These are phyloP conservation scores for Rhizopus microsporus DNA, from an alignment of 371 early-diverging fungal species.

Conservation along the genomic window DNA sequence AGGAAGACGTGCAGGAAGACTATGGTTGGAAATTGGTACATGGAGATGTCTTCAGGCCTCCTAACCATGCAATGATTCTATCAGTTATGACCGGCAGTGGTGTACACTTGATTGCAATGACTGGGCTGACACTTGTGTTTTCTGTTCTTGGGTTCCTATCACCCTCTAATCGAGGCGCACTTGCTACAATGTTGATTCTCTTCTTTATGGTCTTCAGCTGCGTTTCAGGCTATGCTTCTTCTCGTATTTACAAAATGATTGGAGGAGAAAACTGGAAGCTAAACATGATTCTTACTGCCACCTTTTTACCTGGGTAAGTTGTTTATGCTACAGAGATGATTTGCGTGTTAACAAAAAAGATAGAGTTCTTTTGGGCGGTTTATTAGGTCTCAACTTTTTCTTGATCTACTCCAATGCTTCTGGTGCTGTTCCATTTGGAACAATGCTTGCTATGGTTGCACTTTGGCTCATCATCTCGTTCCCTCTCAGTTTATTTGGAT, in stretches of 20 bases:
- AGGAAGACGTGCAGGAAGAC: constrained; percentile 86
- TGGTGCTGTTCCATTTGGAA: constrained; percentile 91
- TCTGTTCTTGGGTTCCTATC: constrained; percentile 96
- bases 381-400: constrained; percentile 88
- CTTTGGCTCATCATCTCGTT: constrained; percentile 90
- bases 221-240: constrained; percentile 86
- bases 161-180: constrained; percentile 92
- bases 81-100: constrained; percentile 92
- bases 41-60: constrained; percentile 92
- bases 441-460: constrained; percentile 81
- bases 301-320: constrained; percentile 71
- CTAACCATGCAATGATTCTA: constrained; percentile 74
- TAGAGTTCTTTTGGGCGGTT: constrained; percentile 63
- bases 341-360: neutral
- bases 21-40: constrained; percentile 93
- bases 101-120: constrained; percentile 88
- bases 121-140: constrained; percentile 80
- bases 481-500: constrained; percentile 89
- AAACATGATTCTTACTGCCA: constrained; percentile 82
- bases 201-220: constrained; percentile 88
- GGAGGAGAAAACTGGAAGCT: constrained; percentile 86
- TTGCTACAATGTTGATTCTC: constrained; percentile 86
- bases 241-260: constrained; percentile 92
- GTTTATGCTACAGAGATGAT: neutral
- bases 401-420: constrained; percentile 85